Base-by-base conservation (phyloP, 2,329 filamentous ascomycete genomes). In the Epichloe bromicola region DNA sequence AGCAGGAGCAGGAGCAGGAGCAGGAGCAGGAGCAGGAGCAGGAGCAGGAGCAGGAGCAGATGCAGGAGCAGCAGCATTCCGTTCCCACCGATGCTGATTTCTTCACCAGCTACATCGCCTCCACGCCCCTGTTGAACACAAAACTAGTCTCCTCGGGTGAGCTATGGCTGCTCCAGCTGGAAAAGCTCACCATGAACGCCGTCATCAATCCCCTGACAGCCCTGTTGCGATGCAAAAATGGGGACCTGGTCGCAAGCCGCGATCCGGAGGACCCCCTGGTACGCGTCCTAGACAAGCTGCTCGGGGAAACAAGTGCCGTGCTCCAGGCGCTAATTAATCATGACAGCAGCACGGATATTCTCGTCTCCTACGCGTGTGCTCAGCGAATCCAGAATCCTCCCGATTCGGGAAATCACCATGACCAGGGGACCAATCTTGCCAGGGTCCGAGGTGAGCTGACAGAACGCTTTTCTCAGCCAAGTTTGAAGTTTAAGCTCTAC, bases 201-300 rank as follows among this genome's bases (percentile, higher is more conserved):
- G 72, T 90, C 34, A 80, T 96, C 59, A 94, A 95, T 61, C 88
- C 91, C 0, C 69, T 96, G n/a, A 93, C 88, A 0, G 85, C 83
- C 1, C 68, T 96, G 10, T 72, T 93, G 51, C 76, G 85, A 50
- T 84, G 83, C 62, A 79, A 79, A 55, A 96, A 96, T 58, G 88
- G 89, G n/a, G 74, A 75, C 5, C 65, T 96, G 0, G 80, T 95
- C 15, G 74, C 43, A 12, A 51, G 41, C 26, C 12, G 17, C 11
- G 42, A 54, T 26, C 47, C 73, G 53, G 56, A 60, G 7, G 61
- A 64, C 10, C 66, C 14, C 14, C 61, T 86, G 15, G 74, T 75
- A 0, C 72, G 71, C 26, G 72, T 86, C 5, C 82, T 90, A 61
- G 79, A 84, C 43, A 69, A 79, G 23, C 73, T 96, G 4, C 70